A percentile compares a stretch with the other conserved stretches of the same genome.
Evolutionary conservation across 139 green algal species (phyloP).

Genomic region (Picocystis salinarum): DNA sequence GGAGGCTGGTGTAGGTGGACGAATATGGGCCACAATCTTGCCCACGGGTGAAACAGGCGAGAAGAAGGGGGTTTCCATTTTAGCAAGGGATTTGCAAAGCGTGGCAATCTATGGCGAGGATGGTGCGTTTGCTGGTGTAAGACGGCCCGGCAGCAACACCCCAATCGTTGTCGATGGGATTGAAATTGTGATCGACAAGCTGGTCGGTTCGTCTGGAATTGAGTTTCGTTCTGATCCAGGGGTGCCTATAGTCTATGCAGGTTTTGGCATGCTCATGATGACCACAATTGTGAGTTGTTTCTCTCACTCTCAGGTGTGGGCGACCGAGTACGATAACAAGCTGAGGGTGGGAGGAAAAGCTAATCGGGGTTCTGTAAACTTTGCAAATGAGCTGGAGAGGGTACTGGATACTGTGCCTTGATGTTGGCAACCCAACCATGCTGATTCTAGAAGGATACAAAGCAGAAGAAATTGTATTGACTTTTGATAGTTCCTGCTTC

Average conservation of each 20-base stretch:
- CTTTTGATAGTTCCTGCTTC: no score
- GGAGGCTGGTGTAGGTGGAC: not conserved
- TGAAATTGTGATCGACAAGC: constrained; percentile 48
- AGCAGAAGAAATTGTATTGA: no score
- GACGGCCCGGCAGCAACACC: constrained; percentile 55
- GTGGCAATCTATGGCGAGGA: constrained; percentile 71
- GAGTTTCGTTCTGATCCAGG: constrained; percentile 89
- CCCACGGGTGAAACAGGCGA: not conserved
- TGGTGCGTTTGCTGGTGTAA: constrained; percentile 83
- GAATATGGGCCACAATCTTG: not conserved
- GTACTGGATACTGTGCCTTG: constrained; percentile 53
- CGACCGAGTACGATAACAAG: constrained; percentile 37
- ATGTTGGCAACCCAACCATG: no score
- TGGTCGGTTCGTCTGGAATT: constrained; percentile 57
- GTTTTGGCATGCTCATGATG: constrained; percentile 74
- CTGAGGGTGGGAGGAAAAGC: constrained; percentile 56
- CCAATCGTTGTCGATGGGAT: constrained; percentile 68
- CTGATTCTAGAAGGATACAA: no score
- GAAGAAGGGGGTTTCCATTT: constrained; percentile 22
- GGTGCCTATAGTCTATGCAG: constrained; percentile 85
- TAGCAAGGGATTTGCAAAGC: constrained; percentile 72
- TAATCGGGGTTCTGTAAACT: constrained; percentile 65
- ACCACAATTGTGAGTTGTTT: constrained; percentile 85
- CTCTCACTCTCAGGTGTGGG: constrained; percentile 79
- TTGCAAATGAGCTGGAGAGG: constrained; percentile 54